Conservation (phyloP, 176 grass and related monocot genomes). For the Ensete glaucum region DNA sequence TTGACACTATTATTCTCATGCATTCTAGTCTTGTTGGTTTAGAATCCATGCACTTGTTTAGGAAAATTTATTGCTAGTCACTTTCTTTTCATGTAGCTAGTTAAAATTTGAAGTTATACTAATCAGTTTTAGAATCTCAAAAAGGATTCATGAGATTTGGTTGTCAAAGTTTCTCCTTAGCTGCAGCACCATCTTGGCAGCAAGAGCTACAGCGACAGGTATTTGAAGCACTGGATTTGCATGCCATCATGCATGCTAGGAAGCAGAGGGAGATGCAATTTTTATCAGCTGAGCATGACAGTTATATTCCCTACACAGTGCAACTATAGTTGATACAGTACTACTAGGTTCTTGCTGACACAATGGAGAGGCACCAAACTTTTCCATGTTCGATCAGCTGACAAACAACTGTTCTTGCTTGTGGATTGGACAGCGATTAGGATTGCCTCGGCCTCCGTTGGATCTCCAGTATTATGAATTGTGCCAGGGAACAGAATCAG, state of each 20-base stretch:
- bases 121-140: no score
- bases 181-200: neutral
- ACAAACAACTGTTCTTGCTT: neutral
- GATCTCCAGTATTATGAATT: neutral
- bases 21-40: no score
- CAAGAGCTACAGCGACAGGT: neutral
- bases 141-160: no score
- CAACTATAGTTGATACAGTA: conserved; percentile 3
- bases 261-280: neutral
- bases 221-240: neutral
- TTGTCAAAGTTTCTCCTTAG: neutral
- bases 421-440: neutral
- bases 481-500: neutral
- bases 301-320: neutral
- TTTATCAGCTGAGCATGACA: neutral
- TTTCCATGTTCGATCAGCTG: neutral
- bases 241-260: neutral
- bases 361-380: neutral
- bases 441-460: neutral
- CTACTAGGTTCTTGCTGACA: neutral
- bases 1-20: no score
- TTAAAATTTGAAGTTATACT: no score
- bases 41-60: no score
- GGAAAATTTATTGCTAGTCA: no score
- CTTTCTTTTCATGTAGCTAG: no score